Evolutionary conservation across 352 stramenopile species (phyloP).

Genomic region (Pythium grandisporangium): DNA sequence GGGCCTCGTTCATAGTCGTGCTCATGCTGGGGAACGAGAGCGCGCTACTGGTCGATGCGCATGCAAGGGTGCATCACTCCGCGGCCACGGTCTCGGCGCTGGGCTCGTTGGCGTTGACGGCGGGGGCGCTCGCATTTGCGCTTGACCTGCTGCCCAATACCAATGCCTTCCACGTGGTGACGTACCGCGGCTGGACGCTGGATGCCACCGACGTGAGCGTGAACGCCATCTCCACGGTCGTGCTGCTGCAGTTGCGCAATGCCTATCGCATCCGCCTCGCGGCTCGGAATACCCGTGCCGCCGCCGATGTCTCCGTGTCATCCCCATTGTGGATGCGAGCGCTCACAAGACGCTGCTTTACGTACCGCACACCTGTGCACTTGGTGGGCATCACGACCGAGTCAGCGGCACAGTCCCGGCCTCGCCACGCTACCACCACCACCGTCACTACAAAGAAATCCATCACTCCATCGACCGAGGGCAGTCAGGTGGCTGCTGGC

Average conservation of each 20-base stretch:
- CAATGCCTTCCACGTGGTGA: neutral
- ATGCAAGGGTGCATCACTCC: neutral
- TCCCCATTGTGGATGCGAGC: neutral
- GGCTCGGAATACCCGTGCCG: no score
- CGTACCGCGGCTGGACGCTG: neutral
- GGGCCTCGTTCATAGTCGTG: neutral
- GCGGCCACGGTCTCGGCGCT: neutral
- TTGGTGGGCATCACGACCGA: neutral
- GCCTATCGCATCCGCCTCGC: no score
- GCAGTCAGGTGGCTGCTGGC: no score
- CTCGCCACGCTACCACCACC: no score
- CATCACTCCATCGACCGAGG: no score
- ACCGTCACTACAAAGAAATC: no score
- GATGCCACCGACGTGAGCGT: constrained; percentile 3
- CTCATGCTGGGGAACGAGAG: neutral
- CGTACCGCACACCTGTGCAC: neutral
- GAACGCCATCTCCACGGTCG: constrained; percentile 4
- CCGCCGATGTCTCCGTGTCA: no score
- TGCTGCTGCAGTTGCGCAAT: constrained; percentile 10
- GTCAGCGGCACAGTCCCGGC: no score
- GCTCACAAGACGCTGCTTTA: no score
- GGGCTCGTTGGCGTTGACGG: neutral
- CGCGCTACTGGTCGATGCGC: constrained; percentile 11
- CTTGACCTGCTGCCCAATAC: neutral
- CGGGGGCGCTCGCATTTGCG: neutral